Percentiles rank a stretch among this genome's conserved stretches.
Evolutionary conservation across 805 yeast species (phyloP).

Genomic region (Metschnikowia orientalis): DNA sequence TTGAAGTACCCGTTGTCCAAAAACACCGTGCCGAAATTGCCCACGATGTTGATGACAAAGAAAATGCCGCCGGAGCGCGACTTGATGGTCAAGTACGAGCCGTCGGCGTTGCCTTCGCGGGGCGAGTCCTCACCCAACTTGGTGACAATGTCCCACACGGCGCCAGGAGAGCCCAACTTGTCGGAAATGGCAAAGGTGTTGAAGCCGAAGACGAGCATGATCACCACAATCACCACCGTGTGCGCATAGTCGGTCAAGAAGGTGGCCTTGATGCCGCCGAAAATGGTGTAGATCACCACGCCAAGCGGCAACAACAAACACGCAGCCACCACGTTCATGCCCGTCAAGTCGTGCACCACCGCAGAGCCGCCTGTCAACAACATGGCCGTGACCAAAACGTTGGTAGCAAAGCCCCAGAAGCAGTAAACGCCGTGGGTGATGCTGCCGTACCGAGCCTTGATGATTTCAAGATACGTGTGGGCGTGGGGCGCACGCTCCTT

Average conservation of each 20-base stretch:
- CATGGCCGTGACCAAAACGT: constrained; percentile 89
- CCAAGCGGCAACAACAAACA: constrained; percentile 82
- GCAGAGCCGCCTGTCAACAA: constrained; percentile 88
- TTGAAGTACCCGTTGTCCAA: constrained; percentile 86
- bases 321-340: constrained; percentile 77
- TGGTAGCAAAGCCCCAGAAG: constrained; percentile 82
- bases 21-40: constrained; percentile 86
- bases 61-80: constrained; percentile 85
- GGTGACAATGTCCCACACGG: constrained; percentile 70
- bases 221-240: constrained; percentile 59
- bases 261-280: constrained; percentile 45
- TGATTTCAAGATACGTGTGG: constrained; percentile 85
- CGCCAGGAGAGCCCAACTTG: constrained; percentile 74
- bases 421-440: constrained; percentile 64
- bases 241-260: constrained; percentile 43
- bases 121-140: constrained; percentile 60
- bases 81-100: constrained; percentile 84
- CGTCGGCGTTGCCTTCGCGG: constrained; percentile 73
- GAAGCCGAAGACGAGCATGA: constrained; percentile 78
- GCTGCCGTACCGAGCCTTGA: constrained; percentile 77
- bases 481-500: constrained; percentile 88
- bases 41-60: constrained; percentile 80
- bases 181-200: constrained; percentile 68
- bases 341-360: constrained; percentile 73
- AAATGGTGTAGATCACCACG: constrained; percentile 44